Conservation (phyloP, 805 yeast genomes). For the Wickerhamomyces bisporus region DNA sequence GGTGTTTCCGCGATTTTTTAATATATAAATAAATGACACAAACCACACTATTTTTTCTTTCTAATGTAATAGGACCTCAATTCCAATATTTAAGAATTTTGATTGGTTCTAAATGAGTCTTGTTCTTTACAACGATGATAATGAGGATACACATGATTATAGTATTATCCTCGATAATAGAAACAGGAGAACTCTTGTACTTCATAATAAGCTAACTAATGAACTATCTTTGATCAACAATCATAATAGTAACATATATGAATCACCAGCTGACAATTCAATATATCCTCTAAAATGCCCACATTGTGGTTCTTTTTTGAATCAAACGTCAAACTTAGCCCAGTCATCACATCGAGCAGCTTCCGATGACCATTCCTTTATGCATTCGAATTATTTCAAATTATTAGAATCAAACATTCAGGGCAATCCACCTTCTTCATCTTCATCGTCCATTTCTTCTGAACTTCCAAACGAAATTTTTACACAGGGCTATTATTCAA, state of each 20-base stretch:
- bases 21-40: too few relatives aligned
- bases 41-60: too few relatives aligned
- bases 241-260: background rate
- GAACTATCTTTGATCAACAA: slow-evolving; percentile 11
- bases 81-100: too few relatives aligned
- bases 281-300: slow-evolving; percentile 8
- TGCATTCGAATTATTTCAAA: slow-evolving; percentile 16
- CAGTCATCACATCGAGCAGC: too few relatives aligned
- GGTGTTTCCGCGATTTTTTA: background rate
- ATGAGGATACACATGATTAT: slow-evolving; percentile 2
- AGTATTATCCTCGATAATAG: slow-evolving; percentile 13
- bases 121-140: slow-evolving; percentile 8
- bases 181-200: slow-evolving; percentile 8
- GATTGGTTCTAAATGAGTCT: too few relatives aligned
- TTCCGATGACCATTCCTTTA: too few relatives aligned
- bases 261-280: background rate
- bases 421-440: background rate
- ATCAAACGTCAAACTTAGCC: too few relatives aligned
- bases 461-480: slow-evolving; percentile 53
- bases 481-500: slow-evolving; percentile 75
- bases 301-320: slow-evolving; percentile 8
- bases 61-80: too few relatives aligned
- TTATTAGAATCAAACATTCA: slow-evolving; percentile 14
- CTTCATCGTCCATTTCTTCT: background rate
- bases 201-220: slow-evolving; percentile 12